Percentiles rank a stretch among this genome's conserved stretches.
These are phyloP conservation scores for Royoungia palumana DNA, from an alignment of 768 basidiomycete species.

Conservation along the genomic window DNA sequence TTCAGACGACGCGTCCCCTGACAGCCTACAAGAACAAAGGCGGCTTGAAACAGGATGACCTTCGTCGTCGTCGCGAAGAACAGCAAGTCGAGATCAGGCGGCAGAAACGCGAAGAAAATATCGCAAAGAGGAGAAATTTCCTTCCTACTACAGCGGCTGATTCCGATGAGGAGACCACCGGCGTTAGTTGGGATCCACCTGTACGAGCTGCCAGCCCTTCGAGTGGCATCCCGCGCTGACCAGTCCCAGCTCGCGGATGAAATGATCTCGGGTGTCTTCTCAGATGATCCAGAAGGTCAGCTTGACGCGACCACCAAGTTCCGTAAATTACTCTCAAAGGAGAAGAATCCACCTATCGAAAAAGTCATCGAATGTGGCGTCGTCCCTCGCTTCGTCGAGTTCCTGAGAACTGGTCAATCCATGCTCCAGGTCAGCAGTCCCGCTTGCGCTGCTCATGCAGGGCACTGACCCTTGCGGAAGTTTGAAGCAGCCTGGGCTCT, in stretches of 20 bases:
- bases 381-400: slow-evolving; percentile 95
- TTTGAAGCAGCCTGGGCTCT: slow-evolving; percentile 98
- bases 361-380: slow-evolving; percentile 97
- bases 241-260: slow-evolving; percentile 70
- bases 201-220: slow-evolving; percentile 37
- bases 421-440: slow-evolving; percentile 70
- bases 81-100: slow-evolving; percentile 98
- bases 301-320: slow-evolving; percentile 97
- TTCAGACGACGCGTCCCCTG: slow-evolving; percentile 38
- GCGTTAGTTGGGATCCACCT: slow-evolving; percentile 72
- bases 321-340: slow-evolving; percentile 97
- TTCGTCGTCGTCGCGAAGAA: slow-evolving; percentile 94
- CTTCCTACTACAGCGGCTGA: slow-evolving; percentile 70
- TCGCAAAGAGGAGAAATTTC: slow-evolving; percentile 95
- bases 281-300: slow-evolving; percentile 86
- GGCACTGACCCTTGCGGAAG: slow-evolving; percentile 37
- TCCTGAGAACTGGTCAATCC: slow-evolving; percentile 73
- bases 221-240: slow-evolving; percentile 8
- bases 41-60: slow-evolving; percentile 85
- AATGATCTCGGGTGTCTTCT: slow-evolving; percentile 93
- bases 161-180: slow-evolving; percentile 86
- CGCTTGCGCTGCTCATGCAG: slow-evolving; percentile 4
- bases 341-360: slow-evolving; percentile 99
- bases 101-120: slow-evolving; percentile 98
- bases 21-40: slow-evolving; percentile 90